Base-by-base conservation (phyloP, 2,329 filamentous ascomycete species). In the Cladosporium sp. region DNA sequence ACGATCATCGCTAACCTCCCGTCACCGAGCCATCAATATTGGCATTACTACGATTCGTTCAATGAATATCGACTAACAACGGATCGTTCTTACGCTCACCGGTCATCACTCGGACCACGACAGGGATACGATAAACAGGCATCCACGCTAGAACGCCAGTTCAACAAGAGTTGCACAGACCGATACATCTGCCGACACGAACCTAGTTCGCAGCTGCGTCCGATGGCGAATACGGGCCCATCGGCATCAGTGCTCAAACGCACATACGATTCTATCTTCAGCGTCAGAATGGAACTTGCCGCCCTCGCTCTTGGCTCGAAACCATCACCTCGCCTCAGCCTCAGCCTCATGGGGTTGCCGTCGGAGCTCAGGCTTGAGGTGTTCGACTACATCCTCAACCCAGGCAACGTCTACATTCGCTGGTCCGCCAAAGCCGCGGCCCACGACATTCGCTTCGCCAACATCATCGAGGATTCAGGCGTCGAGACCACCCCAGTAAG, bases 381-480 rank as follows among this genome's bases (percentile, higher is more conserved):
- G 6, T 46, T 46, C 50, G 50, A 46, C 35, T 43, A 46, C 35
- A 16, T 53, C 34, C 28, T 53, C 6, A 34, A 37, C 7, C 43
- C 50, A 11, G 37, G 28, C 16, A 34, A 53, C 37, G 50, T 46
- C n/a, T 53, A 46, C 50, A 22, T 53, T 31, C 43, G 40, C 42
- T 53, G 43, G 35, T 33, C 14, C 7, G 16, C 43, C 43, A 34
- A 37, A 42, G 43, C 43, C 32, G 43, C 44, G 16, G 8, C 44
- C 16, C 43, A 53, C 50, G 50, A 53, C 50, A 19, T 53, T 18
- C 50, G 50, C 34, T 53, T 53, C 43, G 13, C 50, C 16, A 43
- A 37, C 43, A 34, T 46, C 16, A 19, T 53, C 35, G 40, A 50
- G 8, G 19, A 49, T 10, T 28, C 22, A 28, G 13, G 13, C 10